A percentile compares a stretch with the other conserved stretches of the same genome.
phyloP scores from a whole-genome alignment of 768 basidiomycete genomes.

The Phanerodontia chrysosporium region DNA sequence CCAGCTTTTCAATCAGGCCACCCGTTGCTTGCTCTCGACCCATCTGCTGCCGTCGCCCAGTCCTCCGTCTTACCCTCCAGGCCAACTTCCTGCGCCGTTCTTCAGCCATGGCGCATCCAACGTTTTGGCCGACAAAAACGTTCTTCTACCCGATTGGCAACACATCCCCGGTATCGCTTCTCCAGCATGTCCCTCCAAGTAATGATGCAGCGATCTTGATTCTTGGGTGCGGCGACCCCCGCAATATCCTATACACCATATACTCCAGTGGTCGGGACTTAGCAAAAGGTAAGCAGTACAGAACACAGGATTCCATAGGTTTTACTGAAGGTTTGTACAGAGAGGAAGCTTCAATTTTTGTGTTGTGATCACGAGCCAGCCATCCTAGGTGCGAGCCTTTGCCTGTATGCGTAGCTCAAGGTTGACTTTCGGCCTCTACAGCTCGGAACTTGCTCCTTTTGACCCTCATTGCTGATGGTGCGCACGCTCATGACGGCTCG shows the following conservation, averaged over 20 bases:
- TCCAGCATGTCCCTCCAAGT: slow-evolving; percentile 44
- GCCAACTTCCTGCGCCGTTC: background rate
- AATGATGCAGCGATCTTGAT: slow-evolving; percentile 42
- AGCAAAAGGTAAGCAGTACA: slow-evolving; percentile 17
- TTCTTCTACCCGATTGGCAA: slow-evolving; percentile 61
- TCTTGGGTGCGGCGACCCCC: slow-evolving; percentile 54
- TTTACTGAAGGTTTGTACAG: background rate
- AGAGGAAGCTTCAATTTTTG: slow-evolving; percentile 38
- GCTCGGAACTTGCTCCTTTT: slow-evolving; percentile 47
- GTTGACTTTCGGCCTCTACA: slow-evolving; percentile 13
- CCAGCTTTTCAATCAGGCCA: no score
- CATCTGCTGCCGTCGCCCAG: no score
- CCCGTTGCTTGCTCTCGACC: no score
- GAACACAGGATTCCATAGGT: background rate
- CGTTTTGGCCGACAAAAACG: slow-evolving; percentile 37
- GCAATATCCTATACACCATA: slow-evolving; percentile 50
- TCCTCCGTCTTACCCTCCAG: no score
- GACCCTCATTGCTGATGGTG: slow-evolving; percentile 35
- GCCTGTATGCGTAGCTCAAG: background rate
- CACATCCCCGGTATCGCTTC: slow-evolving; percentile 48
- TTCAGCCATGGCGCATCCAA: slow-evolving; percentile 37
- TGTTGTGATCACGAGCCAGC: slow-evolving; percentile 49
- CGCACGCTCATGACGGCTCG: background rate
- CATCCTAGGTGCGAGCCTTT: slow-evolving; percentile 38
- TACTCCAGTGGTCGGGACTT: slow-evolving; percentile 21